These are phyloP conservation scores for Leishmania tarentolae DNA, from an alignment of 208 protist genomes.

Conservation along the genomic window DNA sequence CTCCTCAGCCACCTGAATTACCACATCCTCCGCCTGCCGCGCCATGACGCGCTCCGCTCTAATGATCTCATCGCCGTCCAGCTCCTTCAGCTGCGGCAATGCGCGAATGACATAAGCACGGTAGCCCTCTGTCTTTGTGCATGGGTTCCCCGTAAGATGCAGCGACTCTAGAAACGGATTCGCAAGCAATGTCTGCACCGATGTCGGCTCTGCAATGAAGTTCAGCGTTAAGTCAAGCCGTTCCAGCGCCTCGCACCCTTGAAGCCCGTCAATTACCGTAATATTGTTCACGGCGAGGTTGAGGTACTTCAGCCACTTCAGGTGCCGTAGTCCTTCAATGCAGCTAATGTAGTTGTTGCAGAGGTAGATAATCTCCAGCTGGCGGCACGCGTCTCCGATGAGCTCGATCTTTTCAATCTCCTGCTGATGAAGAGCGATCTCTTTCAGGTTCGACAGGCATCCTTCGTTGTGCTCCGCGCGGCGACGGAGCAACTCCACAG, in stretches of 20 bases:
- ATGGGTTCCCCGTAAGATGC: constrained; percentile 96
- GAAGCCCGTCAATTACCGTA: constrained; percentile 90
- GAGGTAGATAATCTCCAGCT: constrained; percentile 96
- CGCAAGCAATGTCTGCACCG: constrained; percentile 67
- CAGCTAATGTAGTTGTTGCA: constrained; percentile 97
- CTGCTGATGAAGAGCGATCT: constrained; percentile 97
- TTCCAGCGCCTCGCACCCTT: constrained; percentile 93
- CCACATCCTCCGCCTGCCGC: constrained; percentile 75
- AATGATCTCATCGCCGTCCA: constrained; percentile 91
- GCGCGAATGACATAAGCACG: constrained; percentile 90
- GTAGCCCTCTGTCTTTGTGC: constrained; percentile 89
- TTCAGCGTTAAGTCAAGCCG: constrained; percentile 98
- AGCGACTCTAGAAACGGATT: constrained; percentile 90
- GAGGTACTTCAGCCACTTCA: constrained; percentile 97
- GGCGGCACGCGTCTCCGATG: constrained; percentile 78
- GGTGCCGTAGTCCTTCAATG: constrained; percentile 94
- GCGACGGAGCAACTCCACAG: constrained; percentile 91
- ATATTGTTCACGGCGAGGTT: constrained; percentile 98
- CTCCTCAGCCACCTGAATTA: constrained; percentile 49
- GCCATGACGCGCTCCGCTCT: constrained; percentile 88
- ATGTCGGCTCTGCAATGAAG: constrained; percentile 93
- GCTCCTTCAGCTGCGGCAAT: constrained; percentile 91
- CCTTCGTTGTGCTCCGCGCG: constrained; percentile 98
- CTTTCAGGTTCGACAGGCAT: constrained; percentile 92
- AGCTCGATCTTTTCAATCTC: constrained; percentile 95